Evolutionary conservation across 208 protist genomes (phyloP).

Genomic region (Leishmania mexicana): DNA sequence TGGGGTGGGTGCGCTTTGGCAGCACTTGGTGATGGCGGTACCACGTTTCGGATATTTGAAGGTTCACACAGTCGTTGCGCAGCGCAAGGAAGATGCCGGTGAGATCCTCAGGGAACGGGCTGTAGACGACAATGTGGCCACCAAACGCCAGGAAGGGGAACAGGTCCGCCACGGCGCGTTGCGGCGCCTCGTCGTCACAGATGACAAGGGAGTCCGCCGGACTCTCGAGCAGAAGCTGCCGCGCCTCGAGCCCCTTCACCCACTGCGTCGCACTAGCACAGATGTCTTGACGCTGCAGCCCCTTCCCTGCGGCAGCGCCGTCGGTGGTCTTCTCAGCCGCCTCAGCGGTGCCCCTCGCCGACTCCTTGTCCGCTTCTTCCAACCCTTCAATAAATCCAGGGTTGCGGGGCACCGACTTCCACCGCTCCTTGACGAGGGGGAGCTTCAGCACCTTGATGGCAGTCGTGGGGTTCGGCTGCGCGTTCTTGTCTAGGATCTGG

Average conservation of each 20-base stretch:
- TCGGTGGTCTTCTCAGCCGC: background rate
- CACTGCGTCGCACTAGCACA: conserved; percentile 57
- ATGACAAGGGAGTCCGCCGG: conserved; percentile 83
- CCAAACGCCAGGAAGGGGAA: conserved; percentile 76
- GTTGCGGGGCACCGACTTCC: conserved; percentile 87
- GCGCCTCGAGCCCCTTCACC: conserved; percentile 76
- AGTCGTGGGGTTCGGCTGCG: conserved; percentile 75
- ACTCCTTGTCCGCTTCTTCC: conserved; percentile 29
- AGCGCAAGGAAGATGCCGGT: conserved; percentile 63
- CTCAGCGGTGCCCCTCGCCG: conserved; percentile 4
- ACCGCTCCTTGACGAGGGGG: conserved; percentile 66
- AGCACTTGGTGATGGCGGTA: conserved; percentile 94
- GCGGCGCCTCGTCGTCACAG: conserved; percentile 45
- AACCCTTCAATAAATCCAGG: conserved; percentile 62
- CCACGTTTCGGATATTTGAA: conserved; percentile 93
- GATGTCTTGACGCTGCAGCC: background rate
- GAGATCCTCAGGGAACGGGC: conserved; percentile 84
- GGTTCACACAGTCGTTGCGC: conserved; percentile 76
- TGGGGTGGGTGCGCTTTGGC: conserved; percentile 92
- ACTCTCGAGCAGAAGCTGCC: conserved; percentile 46
- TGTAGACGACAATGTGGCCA: conserved; percentile 89
- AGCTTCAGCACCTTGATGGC: conserved; percentile 64
- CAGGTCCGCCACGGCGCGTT: conserved; percentile 48
- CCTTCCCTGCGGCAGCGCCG: conserved; percentile 7
- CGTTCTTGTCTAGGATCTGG: conserved; percentile 78